Conservation (phyloP, 306 rosid species). For the Quercus wislizeni region DNA sequence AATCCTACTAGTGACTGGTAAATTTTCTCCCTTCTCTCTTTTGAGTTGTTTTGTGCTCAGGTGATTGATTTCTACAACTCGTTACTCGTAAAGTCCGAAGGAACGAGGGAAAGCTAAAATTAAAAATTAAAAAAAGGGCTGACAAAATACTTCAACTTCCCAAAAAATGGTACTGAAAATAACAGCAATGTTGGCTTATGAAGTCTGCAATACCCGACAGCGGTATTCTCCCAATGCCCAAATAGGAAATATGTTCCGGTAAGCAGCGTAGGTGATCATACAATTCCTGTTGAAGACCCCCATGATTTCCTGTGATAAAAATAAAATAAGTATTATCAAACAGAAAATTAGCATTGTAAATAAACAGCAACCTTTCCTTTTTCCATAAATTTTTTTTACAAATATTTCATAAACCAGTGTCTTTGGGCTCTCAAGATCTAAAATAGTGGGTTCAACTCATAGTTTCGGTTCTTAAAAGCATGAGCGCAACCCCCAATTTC, state of each 20-base stretch:
- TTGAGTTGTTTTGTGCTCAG: not conserved
- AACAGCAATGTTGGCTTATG: conserved; percentile 1
- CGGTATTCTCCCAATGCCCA: conserved; percentile 90
- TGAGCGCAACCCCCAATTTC: too few relatives aligned
- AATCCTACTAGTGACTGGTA: not conserved
- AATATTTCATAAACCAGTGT: too few relatives aligned
- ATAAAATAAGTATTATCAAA: not conserved
- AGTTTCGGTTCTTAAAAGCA: too few relatives aligned
- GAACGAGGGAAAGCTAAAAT: not conserved
- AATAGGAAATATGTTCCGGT: conserved; percentile 82
- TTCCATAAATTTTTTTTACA: too few relatives aligned
- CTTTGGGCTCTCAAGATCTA: too few relatives aligned
- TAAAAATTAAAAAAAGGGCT: not conserved
- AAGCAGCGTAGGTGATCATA: conserved; percentile 79
- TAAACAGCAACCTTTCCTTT: not conserved
- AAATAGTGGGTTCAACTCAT: too few relatives aligned
- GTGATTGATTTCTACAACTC: not conserved
- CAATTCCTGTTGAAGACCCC: conserved; percentile 88
- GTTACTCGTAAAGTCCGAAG: not conserved
- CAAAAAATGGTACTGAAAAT: not conserved
- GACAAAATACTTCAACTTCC: not conserved
- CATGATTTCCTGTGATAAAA: conserved; percentile 64
- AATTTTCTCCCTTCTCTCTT: not conserved
- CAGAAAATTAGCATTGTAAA: not conserved
- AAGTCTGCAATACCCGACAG: conserved; percentile 40